Evolutionary conservation across 2,329 filamentous ascomycete genomes (phyloP).

Genomic region (Cytospora leucostoma): DNA sequence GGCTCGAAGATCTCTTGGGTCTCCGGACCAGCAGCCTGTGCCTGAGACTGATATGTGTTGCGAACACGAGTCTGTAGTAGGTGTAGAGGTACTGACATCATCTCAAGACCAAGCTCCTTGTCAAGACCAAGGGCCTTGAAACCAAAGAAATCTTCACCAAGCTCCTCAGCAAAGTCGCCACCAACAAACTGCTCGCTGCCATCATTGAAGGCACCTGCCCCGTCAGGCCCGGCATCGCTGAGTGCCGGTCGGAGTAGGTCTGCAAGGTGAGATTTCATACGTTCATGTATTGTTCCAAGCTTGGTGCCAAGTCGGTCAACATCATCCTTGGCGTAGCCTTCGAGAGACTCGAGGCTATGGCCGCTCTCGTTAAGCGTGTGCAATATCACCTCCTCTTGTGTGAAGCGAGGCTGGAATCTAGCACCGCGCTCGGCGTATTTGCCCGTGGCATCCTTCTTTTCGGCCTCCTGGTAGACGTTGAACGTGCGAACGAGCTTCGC

Average conservation of each 20-base stretch:
- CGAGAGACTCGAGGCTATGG: conserved; percentile 76
- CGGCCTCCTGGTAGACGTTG: conserved; percentile 79
- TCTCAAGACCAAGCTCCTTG: conserved; percentile 83
- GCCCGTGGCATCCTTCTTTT: conserved; percentile 65
- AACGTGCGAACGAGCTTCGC: conserved; percentile 78
- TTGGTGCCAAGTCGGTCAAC: conserved; percentile 83
- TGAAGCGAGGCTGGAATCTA: conserved; percentile 66
- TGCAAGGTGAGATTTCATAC: conserved; percentile 90
- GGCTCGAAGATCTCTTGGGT: conserved; percentile 65
- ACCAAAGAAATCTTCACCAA: conserved; percentile 98
- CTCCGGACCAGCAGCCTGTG: conserved; percentile 59
- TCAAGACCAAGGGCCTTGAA: conserved; percentile 95
- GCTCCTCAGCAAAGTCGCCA: conserved; percentile 95
- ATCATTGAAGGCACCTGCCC: conserved; percentile 89
- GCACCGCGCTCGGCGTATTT: conserved; percentile 43
- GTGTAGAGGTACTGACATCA: conserved; percentile 89
- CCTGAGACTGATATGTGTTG: conserved; percentile 79
- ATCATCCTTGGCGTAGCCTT: conserved; percentile 88
- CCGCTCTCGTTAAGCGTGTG: conserved; percentile 86
- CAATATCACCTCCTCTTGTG: conserved; percentile 80
- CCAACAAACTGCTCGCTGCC: conserved; percentile 96
- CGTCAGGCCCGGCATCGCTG: conserved; percentile 76
- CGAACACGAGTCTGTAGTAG: conserved; percentile 89
- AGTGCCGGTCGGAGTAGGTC: conserved; percentile 91
- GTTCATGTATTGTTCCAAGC: conserved; percentile 82